Base-by-base conservation (phyloP, 2,329 filamentous ascomycete species). In the Periconia sp. region DNA sequence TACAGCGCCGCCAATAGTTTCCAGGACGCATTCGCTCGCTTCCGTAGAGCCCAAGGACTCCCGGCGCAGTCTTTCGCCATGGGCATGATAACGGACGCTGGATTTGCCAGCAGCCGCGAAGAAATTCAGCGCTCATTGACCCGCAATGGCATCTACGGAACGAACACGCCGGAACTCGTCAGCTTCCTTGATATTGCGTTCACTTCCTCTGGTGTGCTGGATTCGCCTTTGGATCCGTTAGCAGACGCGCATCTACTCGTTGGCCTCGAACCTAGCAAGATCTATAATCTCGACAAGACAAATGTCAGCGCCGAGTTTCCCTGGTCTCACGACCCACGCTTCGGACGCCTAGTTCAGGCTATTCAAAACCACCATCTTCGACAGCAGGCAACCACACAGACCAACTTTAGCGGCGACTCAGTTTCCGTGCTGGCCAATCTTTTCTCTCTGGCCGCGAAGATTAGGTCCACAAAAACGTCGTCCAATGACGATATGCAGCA, bases 41-140 rank as follows among this genome's bases (percentile, higher is more conserved):
- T 47, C 33, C 54, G 54, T 2, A 45, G 37, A 17, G 13, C 18
- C 7, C 23, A 37, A 19, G 54, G 55, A 2, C 45, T 56, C 15
- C 53, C 55, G 11, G 55, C 50, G 2, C 54, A 51, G 7, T 56
- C 60, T 11, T 41, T 69, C 17, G 52, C 62, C 40, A 56, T 70
- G 30, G 58, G 60, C 14, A 46, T 51, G 10, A 56, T 72, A 27
- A 53, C 49, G 10, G 66, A 58, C 14, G 42, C 58, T 9, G 67
- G 67, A 33, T 33, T 33, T 33, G 31, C 31, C 7, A 33, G 31
- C 14, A 33, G 31, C 31, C 31, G 44, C 15, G 53, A 55, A 13
- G 56, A 45, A 14, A 50, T 44, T 17, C 23, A 45, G 13, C 19
- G 43, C 31, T 20, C 35, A 14, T 41, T 53, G 7, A 30, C 14